phyloP scores from a whole-genome alignment of 2,329 filamentous ascomycete genomes.

The Colletotrichum filicis region DNA sequence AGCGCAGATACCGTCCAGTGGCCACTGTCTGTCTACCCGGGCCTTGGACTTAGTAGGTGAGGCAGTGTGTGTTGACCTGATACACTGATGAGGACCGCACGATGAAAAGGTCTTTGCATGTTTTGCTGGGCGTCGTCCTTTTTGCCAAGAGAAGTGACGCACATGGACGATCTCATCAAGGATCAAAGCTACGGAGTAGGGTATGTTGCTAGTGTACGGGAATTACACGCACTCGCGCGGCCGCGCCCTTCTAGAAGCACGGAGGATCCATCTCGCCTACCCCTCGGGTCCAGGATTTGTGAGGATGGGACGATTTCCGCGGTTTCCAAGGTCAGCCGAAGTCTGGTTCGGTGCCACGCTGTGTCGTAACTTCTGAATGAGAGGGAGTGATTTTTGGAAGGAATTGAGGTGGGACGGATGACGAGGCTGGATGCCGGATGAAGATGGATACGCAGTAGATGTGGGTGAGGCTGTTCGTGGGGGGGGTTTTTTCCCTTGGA shows the following conservation, averaged over 20 bases:
- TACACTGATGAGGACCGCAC: not conserved
- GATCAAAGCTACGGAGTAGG: not conserved
- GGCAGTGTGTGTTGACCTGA: not conserved
- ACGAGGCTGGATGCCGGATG: not conserved
- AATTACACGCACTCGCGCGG: not conserved
- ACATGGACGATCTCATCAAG: constrained; percentile 11
- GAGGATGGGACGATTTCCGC: constrained; percentile 3
- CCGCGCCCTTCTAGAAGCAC: constrained; percentile 22
- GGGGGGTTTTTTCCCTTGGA: not conserved
- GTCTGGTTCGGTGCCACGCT: not conserved
- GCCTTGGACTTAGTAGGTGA: too few species aligned
- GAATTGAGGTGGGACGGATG: not conserved
- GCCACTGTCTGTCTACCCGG: too few species aligned
- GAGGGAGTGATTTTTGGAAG: not conserved
- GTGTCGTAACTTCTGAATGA: too few species aligned
- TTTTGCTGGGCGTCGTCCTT: not conserved
- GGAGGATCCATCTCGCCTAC: not conserved
- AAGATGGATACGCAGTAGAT: not conserved
- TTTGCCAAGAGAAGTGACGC: constrained; percentile 2
- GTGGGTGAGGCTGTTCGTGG: not conserved
- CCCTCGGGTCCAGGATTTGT: not conserved
- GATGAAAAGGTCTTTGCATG: not conserved
- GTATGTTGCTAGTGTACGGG: not conserved
- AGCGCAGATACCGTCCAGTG: not conserved
- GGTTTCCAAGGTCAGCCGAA: not conserved